Percentiles rank a stretch among this genome's conserved stretches.
Conservation (phyloP, 2,329 filamentous ascomycete species). For the Colletotrichum sp. region DNA sequence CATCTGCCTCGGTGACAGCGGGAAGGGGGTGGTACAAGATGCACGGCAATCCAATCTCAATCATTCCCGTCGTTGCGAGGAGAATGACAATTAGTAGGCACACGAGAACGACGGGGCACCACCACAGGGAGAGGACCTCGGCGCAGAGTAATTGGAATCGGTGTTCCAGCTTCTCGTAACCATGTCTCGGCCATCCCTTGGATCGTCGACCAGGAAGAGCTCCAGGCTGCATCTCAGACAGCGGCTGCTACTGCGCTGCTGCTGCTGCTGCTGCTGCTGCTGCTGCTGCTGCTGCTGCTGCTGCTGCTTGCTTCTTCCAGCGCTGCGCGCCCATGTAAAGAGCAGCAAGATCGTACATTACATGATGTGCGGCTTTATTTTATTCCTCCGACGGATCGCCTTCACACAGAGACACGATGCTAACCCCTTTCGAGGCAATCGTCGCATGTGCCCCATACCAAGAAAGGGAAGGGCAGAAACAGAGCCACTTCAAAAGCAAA, state of each 20-base stretch:
- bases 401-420: not conserved
- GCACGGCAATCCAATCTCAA: not conserved
- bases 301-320: not conserved
- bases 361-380: not conserved
- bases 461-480: not conserved
- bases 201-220: not conserved
- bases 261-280: not conserved
- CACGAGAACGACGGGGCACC: not conserved
- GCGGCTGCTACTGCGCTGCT: not conserved
- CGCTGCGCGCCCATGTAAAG: not conserved
- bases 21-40: not conserved
- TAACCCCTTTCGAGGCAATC: not conserved
- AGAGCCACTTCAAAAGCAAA: not conserved
- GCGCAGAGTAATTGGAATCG: not conserved
- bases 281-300: not conserved
- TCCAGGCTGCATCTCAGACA: not conserved
- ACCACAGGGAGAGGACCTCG: not conserved
- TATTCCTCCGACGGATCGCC: not conserved
- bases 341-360: not conserved
- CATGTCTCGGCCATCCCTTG: slow-evolving; percentile 9
- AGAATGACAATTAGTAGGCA: not conserved
- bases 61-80: not conserved
- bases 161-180: not conserved
- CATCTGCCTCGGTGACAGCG: not conserved
- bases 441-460: not conserved